Base-by-base conservation (phyloP, 331 rosid species). In the Malus hybrid region DNA sequence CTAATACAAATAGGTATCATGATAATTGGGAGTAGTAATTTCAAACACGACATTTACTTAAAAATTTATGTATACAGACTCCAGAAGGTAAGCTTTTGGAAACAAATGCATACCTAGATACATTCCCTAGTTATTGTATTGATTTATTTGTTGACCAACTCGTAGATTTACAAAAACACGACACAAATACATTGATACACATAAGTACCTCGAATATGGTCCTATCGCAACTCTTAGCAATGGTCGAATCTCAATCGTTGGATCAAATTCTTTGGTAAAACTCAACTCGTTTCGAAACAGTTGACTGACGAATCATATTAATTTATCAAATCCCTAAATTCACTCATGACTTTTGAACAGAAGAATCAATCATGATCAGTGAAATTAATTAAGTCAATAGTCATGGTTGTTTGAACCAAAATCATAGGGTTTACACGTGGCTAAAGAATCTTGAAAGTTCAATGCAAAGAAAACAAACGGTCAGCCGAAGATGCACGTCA, bases 161-260 rank as follows among this genome's bases (percentile, higher is more conserved):
- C 4, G 46, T 39, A 0, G 4, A 9, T 39, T 39, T 2, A 39
- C 12, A 39, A 9, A 39, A 39, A 39, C 12, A 39, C 12, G 46
- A 9, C 46, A 10, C 13, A 10, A 8, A 39, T 39, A 39, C 4
- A 9, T 39, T 39, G 4, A 39, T 39, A 9, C 1, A 39, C 2
- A 39, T 39, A 39, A 10, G 1, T 39, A 9, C 3, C 2, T 39
- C 0, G 46, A 39, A 10, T 10, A 39, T 1, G 12, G 3, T 0
- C 12, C 46, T 9, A 39, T 39, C 0, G 12, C 12, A 8, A 39
- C 12, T 10, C 4, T 39, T 39, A 39, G 0, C 0, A 61, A 30
- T 46, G 68, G 52, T 36, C 39, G 19, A 62, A 74, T 80, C 64
- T 33, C 50, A 26, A 64, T 79, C 86, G 80, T 73, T 34, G 20